phyloP scores from a whole-genome alignment of 352 stramenopile species.

The Globisporangium lucens region DNA sequence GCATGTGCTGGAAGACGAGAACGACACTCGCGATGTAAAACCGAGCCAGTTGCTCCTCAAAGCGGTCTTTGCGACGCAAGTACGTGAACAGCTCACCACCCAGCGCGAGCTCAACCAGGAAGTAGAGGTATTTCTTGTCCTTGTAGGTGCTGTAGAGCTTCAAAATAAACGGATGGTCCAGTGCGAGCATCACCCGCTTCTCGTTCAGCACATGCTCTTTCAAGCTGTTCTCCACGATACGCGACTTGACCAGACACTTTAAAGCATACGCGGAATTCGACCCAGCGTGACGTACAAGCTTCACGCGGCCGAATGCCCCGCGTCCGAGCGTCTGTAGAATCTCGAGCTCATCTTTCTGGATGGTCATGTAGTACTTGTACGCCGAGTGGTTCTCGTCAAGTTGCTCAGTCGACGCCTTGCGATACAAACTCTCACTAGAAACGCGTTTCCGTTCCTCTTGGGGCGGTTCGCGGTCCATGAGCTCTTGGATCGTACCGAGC shows the following conservation, averaged over 20 bases:
- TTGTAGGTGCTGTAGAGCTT: conserved; percentile 89
- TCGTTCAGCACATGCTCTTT: conserved; percentile 92
- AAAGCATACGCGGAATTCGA: conserved; percentile 83
- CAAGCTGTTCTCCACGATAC: conserved; percentile 90
- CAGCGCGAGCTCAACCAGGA: conserved; percentile 90
- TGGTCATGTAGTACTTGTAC: conserved; percentile 81
- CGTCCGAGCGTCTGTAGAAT: conserved; percentile 75
- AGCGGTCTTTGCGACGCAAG: conserved; percentile 64
- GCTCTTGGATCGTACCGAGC: conserved; percentile 70
- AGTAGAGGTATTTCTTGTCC: conserved; percentile 88
- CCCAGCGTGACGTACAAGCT: conserved; percentile 71
- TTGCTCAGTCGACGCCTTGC: conserved; percentile 34
- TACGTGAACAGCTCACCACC: conserved; percentile 93
- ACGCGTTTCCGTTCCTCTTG: conserved; percentile 12
- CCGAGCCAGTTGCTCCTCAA: conserved; percentile 68
- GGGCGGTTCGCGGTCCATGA: conserved; percentile 67
- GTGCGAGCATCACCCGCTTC: conserved; percentile 83
- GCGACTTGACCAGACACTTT: conserved; percentile 91
- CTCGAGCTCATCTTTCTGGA: conserved; percentile 67
- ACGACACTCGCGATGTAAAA: conserved; percentile 91
- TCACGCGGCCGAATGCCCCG: conserved; percentile 89
- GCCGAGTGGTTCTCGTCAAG: conserved; percentile 30
- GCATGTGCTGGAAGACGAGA: conserved; percentile 89
- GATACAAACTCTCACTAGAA: conserved; percentile 15
- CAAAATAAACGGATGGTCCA: conserved; percentile 91